Conservation (phyloP, 306 rosid species). For the Delonix regia region DNA sequence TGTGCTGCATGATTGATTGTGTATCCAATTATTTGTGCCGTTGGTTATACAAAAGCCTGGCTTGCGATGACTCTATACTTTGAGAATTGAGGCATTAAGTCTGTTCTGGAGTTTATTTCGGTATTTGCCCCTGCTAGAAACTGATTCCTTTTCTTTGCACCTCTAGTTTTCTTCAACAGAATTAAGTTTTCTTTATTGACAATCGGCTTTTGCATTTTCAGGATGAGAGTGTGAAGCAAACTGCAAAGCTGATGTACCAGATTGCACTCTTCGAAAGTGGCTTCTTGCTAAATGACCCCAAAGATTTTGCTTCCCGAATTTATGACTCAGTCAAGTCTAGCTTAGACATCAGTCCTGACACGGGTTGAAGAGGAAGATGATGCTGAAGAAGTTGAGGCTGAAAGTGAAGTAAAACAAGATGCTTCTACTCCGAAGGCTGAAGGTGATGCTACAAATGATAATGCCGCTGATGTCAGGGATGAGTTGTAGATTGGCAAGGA, state of each 20-base stretch:
- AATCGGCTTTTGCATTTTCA: conserved; percentile 39
- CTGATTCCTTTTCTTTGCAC: not conserved
- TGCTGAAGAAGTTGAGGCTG: conserved; percentile 71
- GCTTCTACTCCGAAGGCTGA: conserved; percentile 46
- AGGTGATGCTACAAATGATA: conserved; percentile 39
- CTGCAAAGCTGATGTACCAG: conserved; percentile 89
- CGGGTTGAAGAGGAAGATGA: conserved; percentile 86
- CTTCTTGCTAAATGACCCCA: conserved; percentile 75
- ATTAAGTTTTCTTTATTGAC: not conserved
- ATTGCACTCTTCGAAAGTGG: conserved; percentile 97
- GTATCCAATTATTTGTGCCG: not conserved
- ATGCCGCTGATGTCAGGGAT: conserved; percentile 56
- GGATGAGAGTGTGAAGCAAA: conserved; percentile 85
- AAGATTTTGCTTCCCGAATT: conserved; percentile 81
- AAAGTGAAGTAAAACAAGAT: conserved; percentile 55
- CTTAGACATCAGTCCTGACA: conserved; percentile 79
- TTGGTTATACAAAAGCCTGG: not conserved
- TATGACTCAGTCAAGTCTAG: conserved; percentile 86
- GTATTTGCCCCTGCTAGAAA: not conserved
- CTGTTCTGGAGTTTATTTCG: not conserved
- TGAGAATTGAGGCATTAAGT: not conserved
- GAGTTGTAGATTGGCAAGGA: conserved; percentile 64
- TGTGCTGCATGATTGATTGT: not conserved
- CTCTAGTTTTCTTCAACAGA: not conserved
- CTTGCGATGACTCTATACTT: not conserved